These are phyloP conservation scores for Ziziphus jujuba DNA, from an alignment of 306 rosid genomes.

Conservation along the genomic window DNA sequence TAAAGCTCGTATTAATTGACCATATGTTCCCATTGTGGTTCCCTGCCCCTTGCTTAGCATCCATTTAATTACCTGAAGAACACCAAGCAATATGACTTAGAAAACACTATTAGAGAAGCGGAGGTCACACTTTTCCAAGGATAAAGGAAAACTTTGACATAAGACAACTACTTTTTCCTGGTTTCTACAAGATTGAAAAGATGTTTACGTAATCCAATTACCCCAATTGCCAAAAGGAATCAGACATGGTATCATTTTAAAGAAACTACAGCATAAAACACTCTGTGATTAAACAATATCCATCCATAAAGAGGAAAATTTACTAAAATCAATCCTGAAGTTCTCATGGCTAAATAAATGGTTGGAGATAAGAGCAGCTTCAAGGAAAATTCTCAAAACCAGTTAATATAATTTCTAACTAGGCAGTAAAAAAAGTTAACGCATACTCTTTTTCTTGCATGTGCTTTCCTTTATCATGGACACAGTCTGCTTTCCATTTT, in stretches of 20 bases:
- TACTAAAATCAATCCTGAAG: not conserved
- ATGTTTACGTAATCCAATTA: not conserved
- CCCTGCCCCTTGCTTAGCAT: conserved; percentile 98
- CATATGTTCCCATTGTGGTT: conserved; percentile 76
- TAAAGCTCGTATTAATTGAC: conserved; percentile 73
- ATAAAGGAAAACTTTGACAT: not conserved
- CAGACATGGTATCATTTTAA: not conserved
- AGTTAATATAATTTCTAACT: not conserved
- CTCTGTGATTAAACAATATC: too few species aligned
- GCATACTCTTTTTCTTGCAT: too few species aligned
- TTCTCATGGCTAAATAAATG: not conserved
- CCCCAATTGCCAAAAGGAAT: not conserved
- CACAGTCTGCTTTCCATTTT: too few species aligned
- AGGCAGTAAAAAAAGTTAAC: too few species aligned
- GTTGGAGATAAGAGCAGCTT: not conserved
- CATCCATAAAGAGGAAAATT: not conserved
- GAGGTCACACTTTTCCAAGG: not conserved
- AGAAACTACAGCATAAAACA: not conserved
- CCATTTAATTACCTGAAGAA: conserved; percentile 81
- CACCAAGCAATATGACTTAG: not conserved
- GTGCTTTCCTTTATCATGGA: too few species aligned
- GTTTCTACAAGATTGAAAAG: not conserved
- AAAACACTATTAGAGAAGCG: not conserved
- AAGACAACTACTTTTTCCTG: not conserved
- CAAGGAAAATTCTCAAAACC: not conserved